Base-by-base conservation (phyloP, 306 rosid genomes). In the Ormosia semicastrata region DNA sequence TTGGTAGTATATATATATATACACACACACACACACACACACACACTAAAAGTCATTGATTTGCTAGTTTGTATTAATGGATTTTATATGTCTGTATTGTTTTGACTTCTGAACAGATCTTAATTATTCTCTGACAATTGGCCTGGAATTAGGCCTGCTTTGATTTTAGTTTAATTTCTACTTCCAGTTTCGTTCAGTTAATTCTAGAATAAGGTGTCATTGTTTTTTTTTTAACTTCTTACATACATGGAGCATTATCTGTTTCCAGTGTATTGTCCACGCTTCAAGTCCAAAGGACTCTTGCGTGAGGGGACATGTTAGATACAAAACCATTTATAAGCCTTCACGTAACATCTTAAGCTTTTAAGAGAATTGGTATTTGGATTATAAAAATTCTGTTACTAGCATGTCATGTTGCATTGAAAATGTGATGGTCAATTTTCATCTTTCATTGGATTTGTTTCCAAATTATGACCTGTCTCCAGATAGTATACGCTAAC, bases 381-480 rank as follows among this genome's bases (percentile, higher is more conserved):
- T 43, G 24, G 66, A 66, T 66, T 70, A 66, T 33, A 53, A 74
- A 66, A 56, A 15, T 46, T 17, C 36, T 57, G 46, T 33, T 17
- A 18, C 59, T 66, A 29, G 67, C 46, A 24, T 34, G 2, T 76
- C 39, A 56, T 37, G 57, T 41, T 50, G 6, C 63, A 9, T 6
- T 57, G 49, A 24, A 73, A 12, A 73, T 1, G 7, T 29, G 68
- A 18, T 47, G n/a, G 58, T 37, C 54, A 47, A 13, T 53, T 66
- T 66, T 79, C 32, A 30, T 30, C 46, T 46, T 72, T 83, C 64
- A 4, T 36, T 56, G 18, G 18, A 73, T 43, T 33, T 52, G 5
- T 66, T 64, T 37, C 40, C 14, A 57, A 66, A 65, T 44, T 57
- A 71, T 24, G 81, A 73, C 57, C 41, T 15, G 24, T 78, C 75